A percentile compares a stretch with the other conserved stretches of the same genome.
phyloP scores from a whole-genome alignment of 1,139 yeast species.

The Kodamaea fungicola region DNA sequence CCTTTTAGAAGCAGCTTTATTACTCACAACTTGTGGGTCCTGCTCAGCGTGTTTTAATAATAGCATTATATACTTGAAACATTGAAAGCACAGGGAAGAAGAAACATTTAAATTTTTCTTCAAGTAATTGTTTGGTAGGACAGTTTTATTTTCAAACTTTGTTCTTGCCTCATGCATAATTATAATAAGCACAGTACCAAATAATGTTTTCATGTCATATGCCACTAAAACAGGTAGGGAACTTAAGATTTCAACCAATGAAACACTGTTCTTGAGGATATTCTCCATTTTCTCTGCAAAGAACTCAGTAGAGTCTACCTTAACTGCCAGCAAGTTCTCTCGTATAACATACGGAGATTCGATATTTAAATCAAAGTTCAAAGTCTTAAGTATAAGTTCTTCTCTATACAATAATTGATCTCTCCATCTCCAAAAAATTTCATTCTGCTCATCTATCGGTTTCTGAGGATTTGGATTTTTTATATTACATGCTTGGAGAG shows the following conservation, averaged over 20 bases:
- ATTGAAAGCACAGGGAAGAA: conserved; percentile 22
- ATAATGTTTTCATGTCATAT: conserved; percentile 31
- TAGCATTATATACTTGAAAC: conserved; percentile 32
- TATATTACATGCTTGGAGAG: conserved; percentile 34
- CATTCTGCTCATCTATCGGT: conserved; percentile 39
- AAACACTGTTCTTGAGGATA: conserved; percentile 30
- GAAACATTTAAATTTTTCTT: conserved; percentile 17
- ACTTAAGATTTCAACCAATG: conserved; percentile 40
- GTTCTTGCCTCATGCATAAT: conserved; percentile 28
- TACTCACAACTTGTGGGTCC: conserved; percentile 31
- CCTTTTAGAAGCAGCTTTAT: conserved; percentile 27
- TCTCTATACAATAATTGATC: conserved; percentile 45
- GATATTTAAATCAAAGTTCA: conserved; percentile 40
- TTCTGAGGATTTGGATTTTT: conserved; percentile 28
- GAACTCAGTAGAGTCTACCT: conserved; percentile 1
- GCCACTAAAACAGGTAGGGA: conserved; percentile 38
- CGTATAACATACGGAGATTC: conserved; percentile 38
- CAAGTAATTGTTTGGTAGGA: conserved; percentile 25
- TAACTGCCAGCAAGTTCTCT: conserved; percentile 19
- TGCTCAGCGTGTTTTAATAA: conserved; percentile 24
- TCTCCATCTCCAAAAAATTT: conserved; percentile 45
- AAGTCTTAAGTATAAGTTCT: conserved; percentile 37
- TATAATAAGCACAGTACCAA: conserved; percentile 32
- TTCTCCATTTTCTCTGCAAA: conserved; percentile 28
- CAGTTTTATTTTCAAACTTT: conserved; percentile 16